phyloP scores from a whole-genome alignment of 495 filamentous ascomycete genomes.

The Penicillium lagena region DNA sequence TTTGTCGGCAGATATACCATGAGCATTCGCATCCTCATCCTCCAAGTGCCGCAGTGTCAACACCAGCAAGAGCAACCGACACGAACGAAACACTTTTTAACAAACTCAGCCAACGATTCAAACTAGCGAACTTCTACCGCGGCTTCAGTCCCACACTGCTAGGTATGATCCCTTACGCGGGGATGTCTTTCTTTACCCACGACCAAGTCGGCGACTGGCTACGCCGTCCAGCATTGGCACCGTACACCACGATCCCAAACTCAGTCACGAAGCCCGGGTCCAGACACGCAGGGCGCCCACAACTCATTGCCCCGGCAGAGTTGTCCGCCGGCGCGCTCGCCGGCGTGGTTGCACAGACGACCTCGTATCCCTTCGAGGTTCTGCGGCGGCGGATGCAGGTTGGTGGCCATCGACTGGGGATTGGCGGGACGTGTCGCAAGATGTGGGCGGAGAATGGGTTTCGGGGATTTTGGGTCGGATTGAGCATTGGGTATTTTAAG shows the following conservation, averaged over 20 bases:
- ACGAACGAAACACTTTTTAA: slow-evolving; percentile 31
- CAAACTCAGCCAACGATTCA: slow-evolving; percentile 49
- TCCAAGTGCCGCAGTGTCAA: slow-evolving; percentile 16
- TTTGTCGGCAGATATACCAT: slow-evolving; percentile 77
- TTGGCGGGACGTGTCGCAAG: slow-evolving; percentile 66
- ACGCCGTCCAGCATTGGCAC: slow-evolving; percentile 54
- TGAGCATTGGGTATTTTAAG: slow-evolving; percentile 93
- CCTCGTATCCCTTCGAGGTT: slow-evolving; percentile 88
- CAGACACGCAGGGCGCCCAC: slow-evolving; percentile 21
- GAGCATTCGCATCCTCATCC: slow-evolving; percentile 47
- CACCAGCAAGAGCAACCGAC: slow-evolving; percentile 15
- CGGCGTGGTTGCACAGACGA: slow-evolving; percentile 82
- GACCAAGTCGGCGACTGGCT: slow-evolving; percentile 80
- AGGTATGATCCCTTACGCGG: slow-evolving; percentile 95
- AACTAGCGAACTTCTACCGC: slow-evolving; percentile 86
- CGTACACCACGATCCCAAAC: slow-evolving; percentile 59
- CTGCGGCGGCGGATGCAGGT: slow-evolving; percentile 93
- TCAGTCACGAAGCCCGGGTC: slow-evolving; percentile 20
- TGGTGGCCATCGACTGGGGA: slow-evolving; percentile 68
- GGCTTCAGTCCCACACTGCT: slow-evolving; percentile 84
- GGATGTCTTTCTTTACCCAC: slow-evolving; percentile 94
- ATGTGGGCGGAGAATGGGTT: slow-evolving; percentile 73
- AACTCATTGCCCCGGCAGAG: slow-evolving; percentile 69
- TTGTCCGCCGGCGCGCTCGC: slow-evolving; percentile 77
- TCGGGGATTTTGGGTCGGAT: slow-evolving; percentile 83